phyloP scores from a whole-genome alignment of 2,329 filamentous ascomycete species.

The Fonsecaea nubica region DNA sequence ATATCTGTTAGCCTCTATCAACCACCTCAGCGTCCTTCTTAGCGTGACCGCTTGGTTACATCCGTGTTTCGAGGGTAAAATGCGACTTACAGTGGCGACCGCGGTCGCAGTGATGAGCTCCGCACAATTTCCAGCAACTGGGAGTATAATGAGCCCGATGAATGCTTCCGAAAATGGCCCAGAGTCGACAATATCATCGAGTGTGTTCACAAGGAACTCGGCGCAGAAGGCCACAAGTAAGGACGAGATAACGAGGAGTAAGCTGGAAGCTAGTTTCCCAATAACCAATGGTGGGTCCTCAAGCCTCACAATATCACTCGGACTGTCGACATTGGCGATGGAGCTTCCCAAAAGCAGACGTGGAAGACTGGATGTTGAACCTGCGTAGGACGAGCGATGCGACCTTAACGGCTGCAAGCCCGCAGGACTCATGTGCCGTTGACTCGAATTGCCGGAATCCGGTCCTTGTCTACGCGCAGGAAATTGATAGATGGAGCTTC shows the following conservation, averaged over 20 bases:
- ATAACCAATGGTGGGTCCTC: slow-evolving; percentile 70
- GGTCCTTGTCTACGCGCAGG: not conserved
- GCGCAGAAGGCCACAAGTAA: slow-evolving; percentile 74
- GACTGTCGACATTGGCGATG: not conserved
- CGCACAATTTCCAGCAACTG: slow-evolving; percentile 79
- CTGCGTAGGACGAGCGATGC: slow-evolving; percentile 7
- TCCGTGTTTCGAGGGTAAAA: not conserved
- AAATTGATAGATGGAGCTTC: slow-evolving; percentile 16
- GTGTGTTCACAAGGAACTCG: slow-evolving; percentile 77
- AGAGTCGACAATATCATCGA: slow-evolving; percentile 71
- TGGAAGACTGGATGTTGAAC: slow-evolving; percentile 14
- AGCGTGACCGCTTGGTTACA: not conserved
- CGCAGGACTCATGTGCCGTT: slow-evolving; percentile 2
- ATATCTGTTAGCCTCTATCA: not conserved
- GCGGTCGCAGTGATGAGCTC: slow-evolving; percentile 78
- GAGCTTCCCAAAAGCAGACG: slow-evolving; percentile 20
- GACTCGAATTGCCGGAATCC: slow-evolving; percentile 3
- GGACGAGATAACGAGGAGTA: slow-evolving; percentile 73
- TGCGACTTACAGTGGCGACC: not conserved
- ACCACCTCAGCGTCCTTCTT: not conserved
- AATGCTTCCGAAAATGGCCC: slow-evolving; percentile 78
- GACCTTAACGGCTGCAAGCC: slow-evolving; percentile 1
- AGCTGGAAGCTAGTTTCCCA: slow-evolving; percentile 71
- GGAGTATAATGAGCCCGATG: slow-evolving; percentile 77
- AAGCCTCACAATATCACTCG: slow-evolving; percentile 30